Conservation (phyloP, 2,329 filamentous ascomycete species). For the Mollisia scopiformis region DNA sequence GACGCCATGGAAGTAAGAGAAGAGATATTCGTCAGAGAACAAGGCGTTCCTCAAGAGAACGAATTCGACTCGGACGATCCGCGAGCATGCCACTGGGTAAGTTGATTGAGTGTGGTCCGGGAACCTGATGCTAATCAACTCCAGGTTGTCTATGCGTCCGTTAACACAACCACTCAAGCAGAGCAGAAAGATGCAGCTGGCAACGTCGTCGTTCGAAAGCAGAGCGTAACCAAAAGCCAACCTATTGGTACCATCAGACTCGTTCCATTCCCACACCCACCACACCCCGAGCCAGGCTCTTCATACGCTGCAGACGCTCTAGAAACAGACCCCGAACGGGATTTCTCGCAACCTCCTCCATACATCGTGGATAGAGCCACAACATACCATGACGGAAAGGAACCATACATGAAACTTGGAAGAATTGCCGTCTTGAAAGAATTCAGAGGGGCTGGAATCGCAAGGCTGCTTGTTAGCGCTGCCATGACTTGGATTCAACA, state of each 20-base stretch:
- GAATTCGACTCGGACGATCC: conserved; percentile 84
- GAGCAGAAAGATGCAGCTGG: conserved; percentile 49
- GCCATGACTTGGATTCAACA: conserved; percentile 69
- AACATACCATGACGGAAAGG: conserved; percentile 59
- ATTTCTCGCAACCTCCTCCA: conserved; percentile 13
- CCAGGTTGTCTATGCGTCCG: conserved; percentile 64
- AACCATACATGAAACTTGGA: conserved; percentile 83
- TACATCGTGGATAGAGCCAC: conserved; percentile 40
- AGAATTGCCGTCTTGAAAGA: conserved; percentile 71
- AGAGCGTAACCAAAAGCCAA: conserved; percentile 42
- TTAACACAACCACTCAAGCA: conserved; percentile 49
- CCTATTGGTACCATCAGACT: conserved; percentile 49
- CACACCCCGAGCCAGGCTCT: conserved; percentile 58
- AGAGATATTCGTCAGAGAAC: conserved; percentile 63
- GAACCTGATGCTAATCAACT: neutral
- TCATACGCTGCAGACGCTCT: conserved; percentile 26
- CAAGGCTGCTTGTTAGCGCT: conserved; percentile 65
- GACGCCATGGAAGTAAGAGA: conserved; percentile 67
- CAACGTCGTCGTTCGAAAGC: conserved; percentile 44
- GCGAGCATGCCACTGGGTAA: conserved; percentile 82
- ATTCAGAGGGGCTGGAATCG: conserved; percentile 68
- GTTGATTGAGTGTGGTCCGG: neutral
- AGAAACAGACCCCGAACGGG: conserved; percentile 10
- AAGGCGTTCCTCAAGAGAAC: conserved; percentile 60
- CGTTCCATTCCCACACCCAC: conserved; percentile 57